Base-by-base conservation (phyloP, 257 asterid genomes). In the Scutellaria galericulata region DNA sequence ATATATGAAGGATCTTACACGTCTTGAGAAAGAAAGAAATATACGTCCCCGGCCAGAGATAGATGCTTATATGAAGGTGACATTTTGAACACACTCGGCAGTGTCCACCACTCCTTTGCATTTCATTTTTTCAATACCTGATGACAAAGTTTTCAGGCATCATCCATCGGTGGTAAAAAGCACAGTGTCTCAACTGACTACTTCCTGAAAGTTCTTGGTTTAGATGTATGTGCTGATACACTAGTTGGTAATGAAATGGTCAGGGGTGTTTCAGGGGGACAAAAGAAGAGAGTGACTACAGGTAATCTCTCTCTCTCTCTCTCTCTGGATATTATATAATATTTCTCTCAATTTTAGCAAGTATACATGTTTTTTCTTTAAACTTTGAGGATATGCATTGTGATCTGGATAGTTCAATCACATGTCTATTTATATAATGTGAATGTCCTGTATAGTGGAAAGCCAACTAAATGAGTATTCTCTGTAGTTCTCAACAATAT, bases 181-280 rank as follows among this genome's bases (percentile, higher is more conserved):
- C 96, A 92, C 84, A 90, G 88, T 27, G 90, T 92, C 58, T 75
- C 87, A 37, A 92, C 96, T 51, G 98, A 92, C 70, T 92, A 92
- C 75, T 79, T 83, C 83, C 80, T 92, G 84, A 92, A 92, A 77
- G 85, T 92, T 74, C 98, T 92, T 58, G 98, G 98, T 71, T 83
- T 92, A n/a, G 97, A 90, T 81, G 75, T 88, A 40, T 92, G 98
- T 66, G 68, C 97, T 46, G 97, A 92, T 67, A 90, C 96, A 37
- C 45, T 84, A 15, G 98, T 90, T 72, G 98, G 97, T 66, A 92
- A 77, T 79, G 97, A 90, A 20, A 92, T 92, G 98, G 79, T 87
- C 40, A 86, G 98, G 75, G 98, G 98, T 50, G 88, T 90, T 75
- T 92, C 98, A 9, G 97, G 98, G 50, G 97, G 97, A 39, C 98